Evolutionary conservation across 2,329 filamentous ascomycete genomes (phyloP), one percentile per base, ranked within the genome.

Genomic region (Trichophyton simii): DNA sequence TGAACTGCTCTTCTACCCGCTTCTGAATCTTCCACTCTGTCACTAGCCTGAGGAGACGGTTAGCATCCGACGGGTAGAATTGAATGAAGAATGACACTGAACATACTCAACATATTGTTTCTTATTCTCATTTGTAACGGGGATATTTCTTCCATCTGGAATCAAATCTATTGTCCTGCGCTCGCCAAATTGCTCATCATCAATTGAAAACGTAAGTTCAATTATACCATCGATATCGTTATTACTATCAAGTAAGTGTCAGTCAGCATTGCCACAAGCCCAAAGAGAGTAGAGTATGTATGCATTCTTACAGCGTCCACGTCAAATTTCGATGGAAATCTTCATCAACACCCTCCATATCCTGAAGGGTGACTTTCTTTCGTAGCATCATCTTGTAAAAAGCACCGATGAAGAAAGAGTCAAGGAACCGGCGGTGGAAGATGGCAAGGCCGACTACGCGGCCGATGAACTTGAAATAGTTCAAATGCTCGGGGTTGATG

Each of bases 1-100:
- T 89, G 81, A 99, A 99, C 74, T 99, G 94, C 74, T 97, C 92
- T 66, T 95, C 89, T 61, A 99, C 95, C 67, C 94, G 90, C 79
- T 97, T 97, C 78, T 96, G 89, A 67, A 99, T 99, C 68, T 95
- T 90, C 94, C 94, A 99, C 78, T 97, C 95, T 55, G 95, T 96
- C 79, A 99, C 96, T 67, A 99, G 82, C 68, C 83, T 86, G 25
- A 28, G 7, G 22, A 48, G 9, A 25, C 15, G 0, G n/a, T 58
- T 58, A 58, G 55, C 9, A 58, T 25, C 18, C 57, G 44, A 48
- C 2, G 25, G 3, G 3, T 54, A 31, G 1, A 3, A 15, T 54
- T 31, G 15, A 9, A 58, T 7, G 36, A 13, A 42, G 13, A 18
- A 13, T 13, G 34, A 4, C 34, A 38, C 34, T 3, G 11, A 2